These are phyloP conservation scores for Thecaphora frezii DNA, from an alignment of 1,284 basidiomycete genomes.

Conservation along the genomic window DNA sequence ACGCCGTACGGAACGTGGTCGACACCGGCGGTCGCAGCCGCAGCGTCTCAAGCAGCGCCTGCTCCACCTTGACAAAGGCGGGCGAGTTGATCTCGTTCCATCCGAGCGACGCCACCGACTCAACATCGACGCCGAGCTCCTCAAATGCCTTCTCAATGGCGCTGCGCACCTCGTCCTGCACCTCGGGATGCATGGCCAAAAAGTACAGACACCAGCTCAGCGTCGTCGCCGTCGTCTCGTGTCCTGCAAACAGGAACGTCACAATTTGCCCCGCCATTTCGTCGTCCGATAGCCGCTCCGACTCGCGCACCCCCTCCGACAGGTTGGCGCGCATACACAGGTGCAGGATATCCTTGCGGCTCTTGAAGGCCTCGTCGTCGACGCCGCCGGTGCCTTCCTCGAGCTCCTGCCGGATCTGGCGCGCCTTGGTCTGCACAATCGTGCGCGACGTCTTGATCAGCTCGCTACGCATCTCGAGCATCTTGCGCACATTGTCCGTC, in stretches of 20 bases:
- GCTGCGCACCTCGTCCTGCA: slow-evolving; percentile 62
- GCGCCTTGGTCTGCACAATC: slow-evolving; percentile 18
- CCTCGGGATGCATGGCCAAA: slow-evolving; percentile 67
- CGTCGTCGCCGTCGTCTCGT: slow-evolving; percentile 76
- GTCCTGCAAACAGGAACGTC: slow-evolving; percentile 78
- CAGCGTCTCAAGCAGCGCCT: slow-evolving; percentile 41
- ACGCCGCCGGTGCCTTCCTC: slow-evolving; percentile 4
- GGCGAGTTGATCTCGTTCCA: slow-evolving; percentile 37
- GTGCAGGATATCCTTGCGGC: slow-evolving; percentile 26
- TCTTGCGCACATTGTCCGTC: slow-evolving; percentile 30
- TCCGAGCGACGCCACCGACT: slow-evolving; percentile 21
- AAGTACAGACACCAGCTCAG: slow-evolving; percentile 75
- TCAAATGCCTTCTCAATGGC: slow-evolving; percentile 4
- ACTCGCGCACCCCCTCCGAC: slow-evolving; percentile 15
- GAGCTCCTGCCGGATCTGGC: slow-evolving; percentile 4
- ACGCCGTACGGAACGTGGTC: slow-evolving; percentile 41
- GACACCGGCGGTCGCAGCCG: slow-evolving; percentile 48
- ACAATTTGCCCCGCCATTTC: slow-evolving; percentile 76
- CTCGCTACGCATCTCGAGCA: slow-evolving; percentile 34
- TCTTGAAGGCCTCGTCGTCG: slow-evolving; percentile 13
- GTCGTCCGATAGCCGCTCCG: slow-evolving; percentile 67
- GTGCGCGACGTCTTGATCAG: slow-evolving; percentile 23
- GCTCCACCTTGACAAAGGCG: slow-evolving; percentile 40
- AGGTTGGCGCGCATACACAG: slow-evolving; percentile 24
- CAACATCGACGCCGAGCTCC: slow-evolving; percentile 16